Base-by-base conservation (phyloP, 2,329 filamentous ascomycete genomes). In the Bipolaris sorokiniana region DNA sequence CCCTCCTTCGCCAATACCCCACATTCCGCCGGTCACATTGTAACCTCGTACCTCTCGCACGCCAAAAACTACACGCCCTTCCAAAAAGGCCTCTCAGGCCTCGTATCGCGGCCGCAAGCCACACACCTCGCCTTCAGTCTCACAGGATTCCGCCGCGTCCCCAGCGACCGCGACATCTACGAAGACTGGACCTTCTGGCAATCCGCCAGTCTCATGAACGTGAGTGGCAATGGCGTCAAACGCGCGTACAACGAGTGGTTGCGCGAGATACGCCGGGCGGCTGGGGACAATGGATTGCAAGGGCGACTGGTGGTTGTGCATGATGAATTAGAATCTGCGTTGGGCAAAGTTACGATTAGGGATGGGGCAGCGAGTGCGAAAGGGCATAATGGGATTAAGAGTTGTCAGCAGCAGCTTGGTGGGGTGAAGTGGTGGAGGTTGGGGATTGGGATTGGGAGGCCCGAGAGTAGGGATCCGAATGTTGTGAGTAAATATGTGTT, bases 361-460 rank as follows among this genome's bases (percentile, higher is more conserved):
- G 81, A 82, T 22, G 91, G 89, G 73, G 81, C 82, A 50, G 57
- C 58, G 28, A 79, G 77, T 54, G 73, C 78, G 9, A 76, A 73
- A 58, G 78, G 80, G 0, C 78, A 82, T 48, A 82, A 81, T 65
- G 75, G 78, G 26, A 56, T 82, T 50, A 82, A 82, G 72, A 79
- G 76, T 61, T 65, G 70, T 50, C 67, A 73, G 54, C 61, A 62
- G 33, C 62, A 59, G n/a, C 51, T 78, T 41, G 63, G 63, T 15
- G 63, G 62, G 1, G 59, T 79, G 6, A 76, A 77, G 26, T 80
- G 83, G 63, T 75, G 83, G 68, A 82, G 90, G 56, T 85, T 98
- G 48, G 88, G 90, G 0, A 80, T 98, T 11, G 95, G 95, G 0
- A 97, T 98, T 78, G 93, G 91, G n/a, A 81, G 95, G 44, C 94